These are phyloP conservation scores for Phytophthora sojae DNA, from an alignment of 352 stramenopile species.

Conservation along the genomic window DNA sequence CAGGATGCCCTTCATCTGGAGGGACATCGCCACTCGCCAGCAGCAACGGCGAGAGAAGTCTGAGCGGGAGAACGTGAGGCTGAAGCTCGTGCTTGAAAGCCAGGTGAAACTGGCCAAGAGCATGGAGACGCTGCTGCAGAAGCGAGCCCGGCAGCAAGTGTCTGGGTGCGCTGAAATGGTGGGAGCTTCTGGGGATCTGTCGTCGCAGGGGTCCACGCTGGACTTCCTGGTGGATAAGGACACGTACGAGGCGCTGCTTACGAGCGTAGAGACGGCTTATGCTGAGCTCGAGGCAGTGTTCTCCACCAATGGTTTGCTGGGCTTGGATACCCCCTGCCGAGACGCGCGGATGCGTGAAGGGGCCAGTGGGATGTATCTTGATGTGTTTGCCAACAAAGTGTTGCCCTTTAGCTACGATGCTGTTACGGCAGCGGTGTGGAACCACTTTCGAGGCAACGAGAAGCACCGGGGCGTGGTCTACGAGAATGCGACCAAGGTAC, in stretches of 20 bases:
- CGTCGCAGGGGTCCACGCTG: constrained; percentile 28
- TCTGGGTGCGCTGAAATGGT: constrained; percentile 39
- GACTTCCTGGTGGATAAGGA: constrained; percentile 42
- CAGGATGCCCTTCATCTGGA: constrained; percentile 41
- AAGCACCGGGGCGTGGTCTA: constrained; percentile 44
- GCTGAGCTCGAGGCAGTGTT: constrained; percentile 38
- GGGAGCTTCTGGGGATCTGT: constrained; percentile 16
- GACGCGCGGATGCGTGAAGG: constrained; percentile 43
- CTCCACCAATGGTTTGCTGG: constrained; percentile 36
- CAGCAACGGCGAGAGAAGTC: constrained; percentile 48
- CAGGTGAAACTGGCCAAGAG: constrained; percentile 59
- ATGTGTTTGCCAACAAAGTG: constrained; percentile 47
- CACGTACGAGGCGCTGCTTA: constrained; percentile 40
- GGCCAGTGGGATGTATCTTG: constrained; percentile 39
- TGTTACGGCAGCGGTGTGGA: constrained; percentile 38
- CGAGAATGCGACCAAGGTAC: constrained; percentile 41
- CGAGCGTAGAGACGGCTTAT: constrained; percentile 42
- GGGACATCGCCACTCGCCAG: constrained; percentile 54
- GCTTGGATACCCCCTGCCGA: constrained; percentile 30
- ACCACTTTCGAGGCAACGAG: constrained; percentile 44
- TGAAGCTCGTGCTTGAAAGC: constrained; percentile 56
- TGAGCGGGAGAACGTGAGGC: constrained; percentile 58
- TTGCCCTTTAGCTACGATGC: constrained; percentile 40
- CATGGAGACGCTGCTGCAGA: constrained; percentile 57
- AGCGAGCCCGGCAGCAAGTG: constrained; percentile 42